A percentile compares a stretch with the other conserved stretches of the same genome.
phyloP scores from a whole-genome alignment of 129 eudicot genomes.

The Deinandra increscens region DNA sequence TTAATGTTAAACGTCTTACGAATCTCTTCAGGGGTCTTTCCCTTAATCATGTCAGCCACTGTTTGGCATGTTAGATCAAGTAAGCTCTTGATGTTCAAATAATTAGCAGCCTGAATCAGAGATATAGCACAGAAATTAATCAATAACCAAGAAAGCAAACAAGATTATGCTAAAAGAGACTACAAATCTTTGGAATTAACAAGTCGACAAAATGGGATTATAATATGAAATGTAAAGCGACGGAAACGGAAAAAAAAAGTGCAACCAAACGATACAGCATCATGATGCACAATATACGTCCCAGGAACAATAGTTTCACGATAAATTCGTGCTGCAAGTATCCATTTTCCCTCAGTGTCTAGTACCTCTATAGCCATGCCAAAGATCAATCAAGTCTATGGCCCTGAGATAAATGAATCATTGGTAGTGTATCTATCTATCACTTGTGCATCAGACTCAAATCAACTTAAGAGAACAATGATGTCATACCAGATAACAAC shows the following conservation, averaged over 20 bases:
- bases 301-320: neutral
- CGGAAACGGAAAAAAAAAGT: neutral
- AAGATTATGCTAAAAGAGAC: neutral
- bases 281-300: neutral
- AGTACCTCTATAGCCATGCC: neutral
- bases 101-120: constrained; percentile 46
- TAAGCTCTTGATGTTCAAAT: constrained; percentile 47
- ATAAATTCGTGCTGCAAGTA: neutral
- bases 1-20: constrained; percentile 51
- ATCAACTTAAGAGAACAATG: too few species aligned
- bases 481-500: too few species aligned
- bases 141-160: neutral
- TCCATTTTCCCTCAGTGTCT: neutral
- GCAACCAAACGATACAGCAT: neutral
- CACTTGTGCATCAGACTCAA: too few species aligned
- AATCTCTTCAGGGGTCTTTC: too few species aligned
- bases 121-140: neutral
- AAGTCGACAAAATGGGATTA: neutral
- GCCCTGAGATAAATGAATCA: neutral
- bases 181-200: neutral
- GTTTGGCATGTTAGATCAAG: constrained; percentile 54
- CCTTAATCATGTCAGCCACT: too few species aligned
- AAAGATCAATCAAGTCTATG: neutral
- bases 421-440: neutral
- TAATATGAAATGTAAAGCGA: neutral